These are phyloP conservation scores for Monilinia laxa DNA, from an alignment of 2,329 filamentous ascomycete genomes.

Conservation along the genomic window DNA sequence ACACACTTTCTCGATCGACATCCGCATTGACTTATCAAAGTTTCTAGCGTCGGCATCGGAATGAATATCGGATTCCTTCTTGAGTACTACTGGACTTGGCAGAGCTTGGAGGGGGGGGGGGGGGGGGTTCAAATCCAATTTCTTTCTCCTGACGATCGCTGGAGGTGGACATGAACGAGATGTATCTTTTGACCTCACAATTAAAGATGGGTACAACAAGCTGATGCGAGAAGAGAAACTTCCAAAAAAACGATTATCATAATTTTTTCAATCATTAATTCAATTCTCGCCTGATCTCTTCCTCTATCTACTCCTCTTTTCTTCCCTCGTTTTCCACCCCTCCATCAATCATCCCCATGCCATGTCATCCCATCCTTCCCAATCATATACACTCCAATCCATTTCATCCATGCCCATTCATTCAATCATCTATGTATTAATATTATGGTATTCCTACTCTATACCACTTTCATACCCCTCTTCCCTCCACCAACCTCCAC, in stretches of 20 bases:
- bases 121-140: too few relatives aligned
- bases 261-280: conserved; percentile 7
- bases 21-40: too few relatives aligned
- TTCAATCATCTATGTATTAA: conserved; percentile 20
- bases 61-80: too few relatives aligned
- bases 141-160: too few relatives aligned
- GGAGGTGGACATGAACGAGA: too few relatives aligned
- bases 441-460: conserved; percentile 11
- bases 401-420: conserved; percentile 5
- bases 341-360: not conserved
- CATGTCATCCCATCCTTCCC: not conserved
- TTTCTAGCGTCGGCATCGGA: too few relatives aligned
- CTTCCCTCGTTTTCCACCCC: not conserved
- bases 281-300: not conserved
- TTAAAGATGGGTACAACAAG: too few relatives aligned
- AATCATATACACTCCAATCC: conserved; percentile 17
- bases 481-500: not conserved
- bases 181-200: too few relatives aligned
- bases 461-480: not conserved
- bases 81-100: too few relatives aligned
- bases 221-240: too few relatives aligned
- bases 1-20: too few relatives aligned
- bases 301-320: conserved; percentile 7
- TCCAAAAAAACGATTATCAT: not conserved
- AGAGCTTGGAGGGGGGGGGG: too few relatives aligned